Conservation (phyloP, 2,329 filamentous ascomycete species). For the Fusarium robinianum region DNA sequence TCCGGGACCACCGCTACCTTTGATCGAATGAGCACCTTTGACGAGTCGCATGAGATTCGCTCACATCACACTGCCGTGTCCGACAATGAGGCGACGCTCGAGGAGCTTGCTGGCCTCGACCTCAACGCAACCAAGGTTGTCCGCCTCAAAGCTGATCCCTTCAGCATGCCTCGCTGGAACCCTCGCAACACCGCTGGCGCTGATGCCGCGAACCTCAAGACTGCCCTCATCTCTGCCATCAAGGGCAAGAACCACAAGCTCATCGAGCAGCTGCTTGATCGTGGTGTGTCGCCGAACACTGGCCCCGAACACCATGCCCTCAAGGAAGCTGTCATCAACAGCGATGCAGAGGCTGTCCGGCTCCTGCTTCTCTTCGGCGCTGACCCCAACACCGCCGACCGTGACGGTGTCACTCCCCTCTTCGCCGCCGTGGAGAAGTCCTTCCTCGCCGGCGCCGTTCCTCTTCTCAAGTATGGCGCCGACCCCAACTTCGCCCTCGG, state of each 20-base stretch:
- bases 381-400: constrained; percentile 57
- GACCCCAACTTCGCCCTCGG: constrained; percentile 59
- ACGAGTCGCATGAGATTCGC: constrained; percentile 36
- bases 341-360: constrained; percentile 58
- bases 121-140: constrained; percentile 49
- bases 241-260: constrained; percentile 61
- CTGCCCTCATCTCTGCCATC: constrained; percentile 58
- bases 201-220: constrained; percentile 50
- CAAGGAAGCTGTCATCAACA: constrained; percentile 55
- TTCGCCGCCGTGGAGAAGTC: constrained; percentile 55
- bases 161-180: constrained; percentile 56
- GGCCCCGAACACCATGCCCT: constrained; percentile 53
- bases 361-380: constrained; percentile 62
- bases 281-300: constrained; percentile 58
- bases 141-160: constrained; percentile 55
- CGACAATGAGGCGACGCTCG: constrained; percentile 36
- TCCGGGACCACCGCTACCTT: constrained; percentile 33
- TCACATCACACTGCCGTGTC: constrained; percentile 34
- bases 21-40: constrained; percentile 40
- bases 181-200: constrained; percentile 51
- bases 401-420: constrained; percentile 56
- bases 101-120: constrained; percentile 45
- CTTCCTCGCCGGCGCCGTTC: constrained; percentile 60
- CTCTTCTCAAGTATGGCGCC: constrained; percentile 67
- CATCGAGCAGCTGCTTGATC: constrained; percentile 61